Percentiles rank a stretch among this genome's conserved stretches.
These are phyloP conservation scores for Allium cepa DNA, from an alignment of 106 monocot genomes.

Conservation along the genomic window DNA sequence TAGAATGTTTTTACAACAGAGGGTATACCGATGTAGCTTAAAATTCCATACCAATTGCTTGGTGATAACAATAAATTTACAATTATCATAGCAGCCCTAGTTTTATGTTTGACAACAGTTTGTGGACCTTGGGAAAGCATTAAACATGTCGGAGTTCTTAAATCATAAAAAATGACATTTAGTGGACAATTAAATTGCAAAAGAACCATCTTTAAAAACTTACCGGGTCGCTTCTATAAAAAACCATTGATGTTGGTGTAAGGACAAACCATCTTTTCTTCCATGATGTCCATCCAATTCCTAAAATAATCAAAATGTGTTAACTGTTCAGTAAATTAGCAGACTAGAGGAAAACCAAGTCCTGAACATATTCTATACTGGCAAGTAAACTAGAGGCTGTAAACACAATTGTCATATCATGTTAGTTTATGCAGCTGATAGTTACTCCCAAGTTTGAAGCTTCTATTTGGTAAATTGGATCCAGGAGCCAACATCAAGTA, in stretches of 20 bases:
- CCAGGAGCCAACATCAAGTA: too few relatives aligned
- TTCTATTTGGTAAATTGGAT: background rate
- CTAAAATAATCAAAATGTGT: conserved; percentile 25
- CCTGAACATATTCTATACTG: too few relatives aligned
- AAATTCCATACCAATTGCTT: background rate
- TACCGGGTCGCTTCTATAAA: conserved; percentile 81
- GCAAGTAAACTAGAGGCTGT: too few relatives aligned
- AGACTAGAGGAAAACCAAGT: background rate
- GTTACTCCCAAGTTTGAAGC: background rate
- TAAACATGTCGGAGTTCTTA: too few relatives aligned
- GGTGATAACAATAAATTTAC: background rate
- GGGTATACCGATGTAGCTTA: too few relatives aligned
- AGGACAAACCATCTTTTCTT: conserved; percentile 90
- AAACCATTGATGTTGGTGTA: conserved; percentile 69
- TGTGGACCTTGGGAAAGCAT: too few relatives aligned
- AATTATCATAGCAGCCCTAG: background rate
- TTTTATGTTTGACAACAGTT: too few relatives aligned
- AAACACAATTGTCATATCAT: too few relatives aligned
- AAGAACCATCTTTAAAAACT: conserved; percentile 7
- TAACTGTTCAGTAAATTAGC: background rate
- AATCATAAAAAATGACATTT: background rate
- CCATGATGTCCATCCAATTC: conserved; percentile 90
- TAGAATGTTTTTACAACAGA: too few relatives aligned
- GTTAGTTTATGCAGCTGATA: background rate
- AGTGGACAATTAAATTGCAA: background rate